Evolutionary conservation across 2,329 filamentous ascomycete species (phyloP), one percentile per base, ranked within the genome.

Genomic region (Dactylellina cionopaga): DNA sequence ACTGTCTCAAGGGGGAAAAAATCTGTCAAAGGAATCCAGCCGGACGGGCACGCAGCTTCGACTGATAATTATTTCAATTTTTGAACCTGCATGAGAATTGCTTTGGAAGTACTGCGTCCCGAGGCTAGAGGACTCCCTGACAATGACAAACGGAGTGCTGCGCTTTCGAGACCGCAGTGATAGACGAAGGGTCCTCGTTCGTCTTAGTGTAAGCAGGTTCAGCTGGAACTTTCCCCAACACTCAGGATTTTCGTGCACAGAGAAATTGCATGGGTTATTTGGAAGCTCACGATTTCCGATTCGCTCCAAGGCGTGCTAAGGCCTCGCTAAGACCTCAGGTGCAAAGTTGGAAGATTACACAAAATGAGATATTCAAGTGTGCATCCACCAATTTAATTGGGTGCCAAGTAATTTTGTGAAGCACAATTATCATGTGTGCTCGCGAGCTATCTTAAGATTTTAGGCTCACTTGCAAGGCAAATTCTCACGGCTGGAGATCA

Each of bases 221-320:
- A 51, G 43, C 27, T 27, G 27, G 37, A 64, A 46, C 37, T 25
- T 46, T 63, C 47, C n/a, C 62, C 41, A 58, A 33, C 41, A 49
- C 62, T 17, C 55, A 56, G 58, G 58, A 29, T n/a, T n/a, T n/a
- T n/a, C n/a, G n/a, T n/a, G n/a, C n/a, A n/a, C n/a, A 54, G 9
- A 46, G 19, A 31, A 54, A 39, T 47, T 58, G 24, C 62, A 68
- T 43, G 54, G 63, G 46, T 68, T 58, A 66, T 66, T 66, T 66
- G 62, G 62, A 58, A 60, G 24, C 44, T 44, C 27, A 35, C 63
- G 54, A 68, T 60, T 60, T 68, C 63, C 63, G 63, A 68, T 68
- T 68, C 63, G 63, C 63, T 68, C 54, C 39, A 22, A 52, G 35
- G 19, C n/a, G 35, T 27, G 24, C 37, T 46, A 17, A 19, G 31